phyloP scores from a whole-genome alignment of 179 eudicot genomes.

The Vitellaria paradoxa region DNA sequence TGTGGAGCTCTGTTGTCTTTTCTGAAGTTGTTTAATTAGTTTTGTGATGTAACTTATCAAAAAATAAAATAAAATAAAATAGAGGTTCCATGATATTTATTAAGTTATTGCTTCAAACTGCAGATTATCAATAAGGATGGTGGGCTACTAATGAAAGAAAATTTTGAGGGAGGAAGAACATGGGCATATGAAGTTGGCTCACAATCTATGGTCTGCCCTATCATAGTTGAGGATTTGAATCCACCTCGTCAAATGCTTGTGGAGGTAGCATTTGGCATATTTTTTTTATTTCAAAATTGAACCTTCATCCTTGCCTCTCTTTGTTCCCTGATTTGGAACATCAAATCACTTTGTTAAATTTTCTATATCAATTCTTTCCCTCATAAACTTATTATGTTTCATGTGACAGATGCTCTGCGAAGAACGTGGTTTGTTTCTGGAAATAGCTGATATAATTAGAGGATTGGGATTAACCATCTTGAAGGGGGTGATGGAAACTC shows the following conservation, averaged over 20 bases:
- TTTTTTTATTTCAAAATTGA: background rate
- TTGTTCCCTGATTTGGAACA: background rate
- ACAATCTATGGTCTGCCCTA: conserved; percentile 86
- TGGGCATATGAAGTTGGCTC: conserved; percentile 98
- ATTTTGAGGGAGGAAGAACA: conserved; percentile 84
- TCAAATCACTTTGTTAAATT: background rate
- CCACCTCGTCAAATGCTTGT: conserved; percentile 92
- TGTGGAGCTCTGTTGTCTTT: background rate
- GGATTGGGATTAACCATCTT: conserved; percentile 91
- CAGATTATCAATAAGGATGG: conserved; percentile 71
- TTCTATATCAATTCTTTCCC: background rate
- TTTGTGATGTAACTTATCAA: too few species aligned
- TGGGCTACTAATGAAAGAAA: conserved; percentile 55
- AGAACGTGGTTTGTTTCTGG: conserved; percentile 84
- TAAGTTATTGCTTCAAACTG: conserved; percentile 6
- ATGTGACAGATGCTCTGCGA: conserved; percentile 83
- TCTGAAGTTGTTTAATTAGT: background rate
- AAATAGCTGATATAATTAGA: conserved; percentile 90
- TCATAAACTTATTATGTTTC: background rate
- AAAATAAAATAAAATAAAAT: background rate
- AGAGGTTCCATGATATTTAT: background rate
- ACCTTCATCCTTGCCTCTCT: background rate
- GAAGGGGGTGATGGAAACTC: conserved; percentile 93
- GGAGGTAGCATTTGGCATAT: conserved; percentile 47
- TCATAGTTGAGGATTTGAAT: conserved; percentile 88